Conservation (phyloP, 371 early-diverging fungal genomes). For the Amoeboaphelidium protococcarum region DNA sequence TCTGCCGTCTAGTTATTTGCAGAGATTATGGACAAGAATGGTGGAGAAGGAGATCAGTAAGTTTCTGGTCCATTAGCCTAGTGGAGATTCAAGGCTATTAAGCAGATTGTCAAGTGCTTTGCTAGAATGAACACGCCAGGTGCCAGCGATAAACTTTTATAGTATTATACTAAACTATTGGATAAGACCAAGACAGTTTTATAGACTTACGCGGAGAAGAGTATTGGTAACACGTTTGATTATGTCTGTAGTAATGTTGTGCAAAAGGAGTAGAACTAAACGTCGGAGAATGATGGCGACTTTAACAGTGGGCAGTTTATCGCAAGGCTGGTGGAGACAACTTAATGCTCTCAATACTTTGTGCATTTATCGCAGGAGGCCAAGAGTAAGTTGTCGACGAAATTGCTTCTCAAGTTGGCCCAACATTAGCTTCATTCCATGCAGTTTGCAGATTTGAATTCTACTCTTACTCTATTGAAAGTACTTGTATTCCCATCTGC, state of each 20-base stretch:
- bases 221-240: slow-evolving; percentile 79
- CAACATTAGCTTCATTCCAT: no score
- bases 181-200: slow-evolving; percentile 40
- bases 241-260: slow-evolving; percentile 35
- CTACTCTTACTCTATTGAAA: no score
- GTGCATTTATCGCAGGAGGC: slow-evolving; percentile 47
- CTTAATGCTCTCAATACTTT: slow-evolving; percentile 51
- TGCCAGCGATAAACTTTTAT: slow-evolving; percentile 37
- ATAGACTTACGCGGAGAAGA: slow-evolving; percentile 78
- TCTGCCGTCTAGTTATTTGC: slow-evolving; percentile 53
- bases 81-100: slow-evolving; percentile 82
- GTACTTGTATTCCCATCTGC: no score
- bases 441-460: no score
- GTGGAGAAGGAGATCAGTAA: slow-evolving; percentile 58
- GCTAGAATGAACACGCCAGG: slow-evolving; percentile 33
- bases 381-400: slow-evolving; percentile 50
- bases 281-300: no score
- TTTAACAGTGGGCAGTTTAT: no score
- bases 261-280: no score
- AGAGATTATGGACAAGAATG: slow-evolving; percentile 48
- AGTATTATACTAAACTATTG: slow-evolving; percentile 44
- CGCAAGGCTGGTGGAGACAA: no score
- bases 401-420: slow-evolving; percentile 42
- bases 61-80: background rate
- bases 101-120: slow-evolving; percentile 71